Evolutionary conservation across 768 basidiomycete genomes (phyloP), one percentile per base, ranked within the genome.

Genomic region (Pleurotus citrinopileatus): DNA sequence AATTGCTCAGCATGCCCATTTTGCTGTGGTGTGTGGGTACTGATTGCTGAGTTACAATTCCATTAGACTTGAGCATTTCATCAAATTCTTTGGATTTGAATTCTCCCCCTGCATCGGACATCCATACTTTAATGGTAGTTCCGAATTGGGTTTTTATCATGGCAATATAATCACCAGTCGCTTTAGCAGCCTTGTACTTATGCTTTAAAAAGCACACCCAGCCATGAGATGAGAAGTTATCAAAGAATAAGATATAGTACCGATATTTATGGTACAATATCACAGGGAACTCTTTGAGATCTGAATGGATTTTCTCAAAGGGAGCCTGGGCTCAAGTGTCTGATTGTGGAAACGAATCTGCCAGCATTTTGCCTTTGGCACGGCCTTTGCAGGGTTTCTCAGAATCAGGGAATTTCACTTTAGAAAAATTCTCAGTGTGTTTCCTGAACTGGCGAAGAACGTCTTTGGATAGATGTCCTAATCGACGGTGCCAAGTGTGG

Each of bases 1-100:
- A 59, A 57, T 1, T 61, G 37, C 28, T 74, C 69, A 0, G 68
- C 71, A 1, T 67, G 32, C 1, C 70, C 61, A 45, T 70, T 70
- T 25, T 70, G 66, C 5, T 56, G 23, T 0, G 65, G 64, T 3
- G 60, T 60, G 12, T 67, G 59, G 0, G 61, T 60, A 55, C 57
- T 0, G 65, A 66, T 0, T 44, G 53, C 9, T 68, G 60, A 0
- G 60, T 13, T 8, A 61, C 45, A 10, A 70, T 67, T 0, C 68
- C 65, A 13, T 54, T 26, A 4, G 19, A 1, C 0, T 13, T 38
- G 32, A 60, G 42, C 8, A 23, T 56, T 15, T 51, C 23, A 0
- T 55, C 59, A 0, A 60, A 17, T 0, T 6, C 67, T 70, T 71
- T 0, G 63, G 54, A 0, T 52, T 1, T 1, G 36, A 57, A 3